A percentile compares a stretch with the other conserved stretches of the same genome.
Evolutionary conservation across 1,139 yeast genomes (phyloP).

Genomic region (Blastobotrys ciferrii): DNA sequence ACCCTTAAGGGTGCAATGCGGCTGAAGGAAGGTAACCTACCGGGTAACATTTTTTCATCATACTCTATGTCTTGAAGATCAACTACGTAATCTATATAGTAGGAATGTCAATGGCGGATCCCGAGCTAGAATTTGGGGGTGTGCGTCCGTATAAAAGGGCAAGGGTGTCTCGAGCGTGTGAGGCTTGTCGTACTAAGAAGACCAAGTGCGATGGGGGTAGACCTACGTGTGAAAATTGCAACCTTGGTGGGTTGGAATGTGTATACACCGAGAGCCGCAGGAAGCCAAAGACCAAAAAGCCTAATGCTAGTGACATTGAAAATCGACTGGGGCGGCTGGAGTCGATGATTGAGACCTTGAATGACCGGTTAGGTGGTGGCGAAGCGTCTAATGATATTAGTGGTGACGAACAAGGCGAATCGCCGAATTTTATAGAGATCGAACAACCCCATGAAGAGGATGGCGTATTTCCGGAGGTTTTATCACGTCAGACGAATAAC

Average conservation of each 20-base stretch:
- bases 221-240: slow-evolving; percentile 13
- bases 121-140: not conserved
- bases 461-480: not conserved
- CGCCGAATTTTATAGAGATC: not conserved
- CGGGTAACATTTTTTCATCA: no score
- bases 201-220: slow-evolving; percentile 15
- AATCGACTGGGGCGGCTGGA: not conserved
- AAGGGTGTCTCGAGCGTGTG: slow-evolving; percentile 9
- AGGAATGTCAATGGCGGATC: not conserved
- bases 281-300: not conserved
- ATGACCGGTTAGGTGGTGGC: not conserved
- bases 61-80: not conserved
- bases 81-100: not conserved
- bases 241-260: slow-evolving; percentile 3
- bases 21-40: no score
- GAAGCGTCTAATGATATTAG: no score
- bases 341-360: not conserved
- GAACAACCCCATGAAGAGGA: not conserved
- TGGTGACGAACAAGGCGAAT: no score
- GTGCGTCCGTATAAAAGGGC: not conserved
- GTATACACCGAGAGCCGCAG: slow-evolving; percentile 8
- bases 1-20: no score
- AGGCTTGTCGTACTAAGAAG: slow-evolving; percentile 14
- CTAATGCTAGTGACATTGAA: not conserved
- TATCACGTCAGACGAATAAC: not conserved